Conservation (phyloP, 495 filamentous ascomycete species). For the Margaritispora aquatica region DNA sequence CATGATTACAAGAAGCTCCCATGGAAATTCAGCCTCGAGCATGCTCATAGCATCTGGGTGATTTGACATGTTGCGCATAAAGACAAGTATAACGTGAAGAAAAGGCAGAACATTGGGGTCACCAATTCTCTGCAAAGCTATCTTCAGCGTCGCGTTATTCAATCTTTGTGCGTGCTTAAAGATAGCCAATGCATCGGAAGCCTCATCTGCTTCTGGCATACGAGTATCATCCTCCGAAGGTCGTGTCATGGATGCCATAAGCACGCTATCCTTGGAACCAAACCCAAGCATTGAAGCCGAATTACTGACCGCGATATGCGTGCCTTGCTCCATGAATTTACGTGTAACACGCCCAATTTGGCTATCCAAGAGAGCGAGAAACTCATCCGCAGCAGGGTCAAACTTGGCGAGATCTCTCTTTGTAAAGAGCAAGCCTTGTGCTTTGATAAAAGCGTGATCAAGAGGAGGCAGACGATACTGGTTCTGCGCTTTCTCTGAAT, state of each 20-base stretch:
- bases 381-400: constrained; percentile 38
- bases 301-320: constrained; percentile 43
- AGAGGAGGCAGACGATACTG: constrained; percentile 25
- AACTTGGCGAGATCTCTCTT: constrained; percentile 43
- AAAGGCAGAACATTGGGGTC: constrained; percentile 24
- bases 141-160: constrained; percentile 10
- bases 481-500: constrained; percentile 5
- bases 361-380: constrained; percentile 46
- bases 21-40: constrained; percentile 17
- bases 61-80: constrained; percentile 14
- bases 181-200: neutral
- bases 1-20: constrained; percentile 14
- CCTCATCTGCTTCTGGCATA: constrained; percentile 1
- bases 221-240: neutral
- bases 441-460: constrained; percentile 52
- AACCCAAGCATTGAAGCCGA: constrained; percentile 17
- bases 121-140: constrained; percentile 15
- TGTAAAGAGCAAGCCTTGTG: constrained; percentile 62
- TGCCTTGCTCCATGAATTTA: constrained; percentile 63
- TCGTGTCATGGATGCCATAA: constrained; percentile 9
- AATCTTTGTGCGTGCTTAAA: constrained; percentile 24
- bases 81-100: constrained; percentile 23
- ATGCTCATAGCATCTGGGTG: constrained; percentile 16
- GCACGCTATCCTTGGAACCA: constrained; percentile 14
- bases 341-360: constrained; percentile 52